Evolutionary conservation across 441 rosid species (phyloP).

Genomic region (Populus hybrid): DNA sequence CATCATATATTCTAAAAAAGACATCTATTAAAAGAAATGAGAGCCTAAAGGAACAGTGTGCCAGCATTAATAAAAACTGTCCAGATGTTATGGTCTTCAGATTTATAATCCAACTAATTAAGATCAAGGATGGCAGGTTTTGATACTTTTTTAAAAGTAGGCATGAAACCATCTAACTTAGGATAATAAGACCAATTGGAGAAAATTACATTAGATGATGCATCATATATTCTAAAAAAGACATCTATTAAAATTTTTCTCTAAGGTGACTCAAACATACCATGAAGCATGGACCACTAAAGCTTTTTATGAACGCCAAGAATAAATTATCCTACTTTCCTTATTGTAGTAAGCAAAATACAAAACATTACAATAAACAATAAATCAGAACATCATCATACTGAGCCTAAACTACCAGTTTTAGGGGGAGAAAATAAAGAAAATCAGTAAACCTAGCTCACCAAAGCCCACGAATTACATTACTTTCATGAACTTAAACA

Average conservation of each 20-base stretch:
- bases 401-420: neutral
- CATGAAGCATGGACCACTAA: neutral
- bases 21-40: neutral
- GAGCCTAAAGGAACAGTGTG: neutral
- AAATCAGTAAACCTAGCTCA: neutral
- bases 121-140: neutral
- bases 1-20: neutral
- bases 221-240: neutral
- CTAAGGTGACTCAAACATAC: neutral
- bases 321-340: neutral
- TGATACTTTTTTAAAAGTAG: neutral
- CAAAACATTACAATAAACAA: neutral
- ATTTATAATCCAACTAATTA: neutral
- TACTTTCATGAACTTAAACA: neutral
- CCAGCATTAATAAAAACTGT: neutral
- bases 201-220: neutral
- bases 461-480: neutral
- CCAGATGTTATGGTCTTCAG: neutral
- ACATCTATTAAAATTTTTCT: neutral
- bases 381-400: neutral
- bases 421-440: neutral
- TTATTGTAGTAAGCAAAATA: neutral
- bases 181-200: neutral
- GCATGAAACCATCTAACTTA: neutral
- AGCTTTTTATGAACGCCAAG: neutral